These are phyloP conservation scores for Phaeosphaeria sp. DNA, from an alignment of 2,329 filamentous ascomycete genomes.

Conservation along the genomic window DNA sequence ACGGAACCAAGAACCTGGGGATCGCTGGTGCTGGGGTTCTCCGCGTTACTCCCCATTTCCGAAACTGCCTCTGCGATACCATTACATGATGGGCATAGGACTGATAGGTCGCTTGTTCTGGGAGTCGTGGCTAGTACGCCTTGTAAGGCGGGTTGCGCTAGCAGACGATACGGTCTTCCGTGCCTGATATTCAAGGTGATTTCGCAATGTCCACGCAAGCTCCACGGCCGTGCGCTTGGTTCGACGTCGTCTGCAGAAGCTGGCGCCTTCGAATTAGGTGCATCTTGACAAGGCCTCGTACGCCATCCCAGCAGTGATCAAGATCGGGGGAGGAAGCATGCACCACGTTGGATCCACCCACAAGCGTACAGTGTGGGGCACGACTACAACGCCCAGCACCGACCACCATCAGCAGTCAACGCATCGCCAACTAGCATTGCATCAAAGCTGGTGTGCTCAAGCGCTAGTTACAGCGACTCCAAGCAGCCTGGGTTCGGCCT, in stretches of 20 bases:
- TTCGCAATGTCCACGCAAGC: neutral
- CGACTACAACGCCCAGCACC: neutral
- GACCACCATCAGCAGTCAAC: neutral
- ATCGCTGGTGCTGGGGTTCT: neutral
- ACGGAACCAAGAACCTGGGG: too few relatives aligned
- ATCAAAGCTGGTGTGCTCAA: neutral
- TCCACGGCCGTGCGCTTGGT: neutral
- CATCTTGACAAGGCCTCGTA: neutral
- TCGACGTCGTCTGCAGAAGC: neutral
- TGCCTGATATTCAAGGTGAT: neutral
- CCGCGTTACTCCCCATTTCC: neutral
- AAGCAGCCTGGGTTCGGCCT: neutral
- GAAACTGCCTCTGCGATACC: too few relatives aligned
- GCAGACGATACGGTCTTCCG: neutral
- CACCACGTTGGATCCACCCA: neutral
- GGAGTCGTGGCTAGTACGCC: neutral
- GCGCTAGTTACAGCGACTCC: neutral
- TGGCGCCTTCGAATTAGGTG: neutral
- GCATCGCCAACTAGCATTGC: neutral
- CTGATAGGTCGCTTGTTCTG: neutral
- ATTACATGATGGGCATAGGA: neutral
- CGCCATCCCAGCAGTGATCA: neutral
- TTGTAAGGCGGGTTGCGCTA: neutral
- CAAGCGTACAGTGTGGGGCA: neutral
- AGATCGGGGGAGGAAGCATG: neutral